Percentiles rank a stretch among this genome's conserved stretches.
These are phyloP conservation scores for Monosporascus sp. DNA, from an alignment of 2,329 filamentous ascomycete species.

Conservation along the genomic window DNA sequence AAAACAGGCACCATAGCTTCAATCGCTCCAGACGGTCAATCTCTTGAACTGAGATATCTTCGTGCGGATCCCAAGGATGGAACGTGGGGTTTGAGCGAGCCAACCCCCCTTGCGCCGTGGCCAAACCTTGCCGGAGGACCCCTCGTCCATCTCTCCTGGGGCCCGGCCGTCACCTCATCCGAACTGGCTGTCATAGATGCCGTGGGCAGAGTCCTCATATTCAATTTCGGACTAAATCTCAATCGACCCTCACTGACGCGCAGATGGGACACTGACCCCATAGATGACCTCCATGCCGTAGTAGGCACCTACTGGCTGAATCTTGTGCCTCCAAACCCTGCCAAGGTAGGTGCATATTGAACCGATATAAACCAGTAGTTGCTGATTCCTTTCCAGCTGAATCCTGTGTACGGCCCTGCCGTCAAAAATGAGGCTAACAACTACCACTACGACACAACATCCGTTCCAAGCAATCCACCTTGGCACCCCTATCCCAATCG, in stretches of 20 bases:
- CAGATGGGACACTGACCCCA: conserved; percentile 59
- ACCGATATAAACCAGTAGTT: neutral
- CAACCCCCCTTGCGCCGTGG: conserved; percentile 58
- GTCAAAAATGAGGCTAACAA: conserved; percentile 48
- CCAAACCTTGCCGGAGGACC: conserved; percentile 57
- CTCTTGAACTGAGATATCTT: conserved; percentile 68
- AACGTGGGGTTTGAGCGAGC: conserved; percentile 69
- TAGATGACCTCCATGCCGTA: conserved; percentile 70
- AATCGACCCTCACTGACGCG: conserved; percentile 64
- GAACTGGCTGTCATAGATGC: conserved; percentile 82
- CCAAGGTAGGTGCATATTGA: conserved; percentile 23
- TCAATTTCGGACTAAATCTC: conserved; percentile 64
- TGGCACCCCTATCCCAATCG: conserved; percentile 66
- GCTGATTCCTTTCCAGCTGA: conserved; percentile 30
- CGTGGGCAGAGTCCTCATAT: conserved; percentile 69
- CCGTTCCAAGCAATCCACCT: conserved; percentile 62
- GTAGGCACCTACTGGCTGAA: conserved; percentile 84
- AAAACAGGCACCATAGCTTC: conserved; percentile 80
- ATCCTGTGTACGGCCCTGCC: conserved; percentile 54
- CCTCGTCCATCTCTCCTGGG: conserved; percentile 80
- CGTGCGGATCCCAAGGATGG: conserved; percentile 63
- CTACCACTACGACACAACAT: conserved; percentile 66
- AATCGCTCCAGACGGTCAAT: conserved; percentile 65
- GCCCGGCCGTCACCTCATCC: conserved; percentile 49
- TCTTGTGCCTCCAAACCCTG: conserved; percentile 41